Evolutionary conservation across 164 flowering plant species (phyloP), one percentile per base, ranked within the genome.

Genomic region (Vitis cinerea): DNA sequence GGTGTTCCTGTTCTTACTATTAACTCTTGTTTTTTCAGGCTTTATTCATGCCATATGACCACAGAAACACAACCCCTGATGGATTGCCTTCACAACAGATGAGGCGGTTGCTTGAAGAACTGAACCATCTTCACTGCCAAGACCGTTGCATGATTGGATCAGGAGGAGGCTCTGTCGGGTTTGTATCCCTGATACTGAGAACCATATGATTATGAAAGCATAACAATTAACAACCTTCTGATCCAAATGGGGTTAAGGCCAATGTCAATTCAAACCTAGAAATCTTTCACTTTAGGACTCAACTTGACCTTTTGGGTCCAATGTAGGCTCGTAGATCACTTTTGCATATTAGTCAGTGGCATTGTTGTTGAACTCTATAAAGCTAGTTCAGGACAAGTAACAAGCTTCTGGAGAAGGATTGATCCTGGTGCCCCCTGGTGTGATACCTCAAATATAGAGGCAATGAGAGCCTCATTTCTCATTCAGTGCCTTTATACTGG

Each of bases 141-240:
- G 84, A 83, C n/a, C 86, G 82, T 64, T 95, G 99, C 89, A 77
- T 90, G 84, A 83, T 87, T 75, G 99, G 99, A 16, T 93, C 98
- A 8, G 99, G 99, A 4, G 98, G 99, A 63, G 98, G 97, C 80
- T 95, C 99, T 83, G 99, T 95, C 47, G 98, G 99, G 99, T 95
- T 56, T 50, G 97, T 88, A 54, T 70, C 65, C 31, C 53, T 68
- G 63, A 14, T 58, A 56, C 44, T 16, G 47, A 64, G 55, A 59
- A 8, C 54, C 19, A 12, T 8, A 67, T 57, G 47, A 48, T 11
- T 15, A 50, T 67, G 10, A 12, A 17, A 16, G 59, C 51, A 50
- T 31, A 23, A 10, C 51, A 47, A 17, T 10, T 61, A n/a, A 16
- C 17, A 44, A 31, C n/a, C 51, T 50, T 50, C 31, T 49, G 44